Evolutionary conservation across 2,329 filamentous ascomycete genomes (phyloP).

Genomic region (Colletotrichum navitas): DNA sequence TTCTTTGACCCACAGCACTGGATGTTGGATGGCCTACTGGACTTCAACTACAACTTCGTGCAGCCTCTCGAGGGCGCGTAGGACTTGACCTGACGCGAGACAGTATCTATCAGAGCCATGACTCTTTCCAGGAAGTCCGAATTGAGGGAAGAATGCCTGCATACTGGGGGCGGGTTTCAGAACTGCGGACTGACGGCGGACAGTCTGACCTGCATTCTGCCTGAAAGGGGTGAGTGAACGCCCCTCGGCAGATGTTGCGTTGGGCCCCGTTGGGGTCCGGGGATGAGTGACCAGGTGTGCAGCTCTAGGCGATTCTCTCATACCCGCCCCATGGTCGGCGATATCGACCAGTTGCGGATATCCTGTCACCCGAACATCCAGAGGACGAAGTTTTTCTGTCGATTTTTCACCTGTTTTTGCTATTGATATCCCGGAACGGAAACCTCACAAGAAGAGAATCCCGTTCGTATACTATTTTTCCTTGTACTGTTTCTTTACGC

Average conservation of each 20-base stretch:
- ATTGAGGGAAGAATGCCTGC: slow-evolving; percentile 1
- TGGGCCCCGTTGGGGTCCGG: slow-evolving; percentile 33
- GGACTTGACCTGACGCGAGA: slow-evolving; percentile 3
- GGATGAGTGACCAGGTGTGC: slow-evolving; percentile 38
- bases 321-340: slow-evolving; percentile 29
- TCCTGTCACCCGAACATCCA: slow-evolving; percentile 14
- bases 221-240: slow-evolving; percentile 38
- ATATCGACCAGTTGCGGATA: slow-evolving; percentile 13
- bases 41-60: slow-evolving; percentile 79
- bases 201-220: slow-evolving; percentile 19
- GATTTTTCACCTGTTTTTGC: slow-evolving; percentile 23
- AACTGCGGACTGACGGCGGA: slow-evolving; percentile 9
- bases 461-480: slow-evolving; percentile 14
- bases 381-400: slow-evolving; percentile 11
- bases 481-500: neutral
- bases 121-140: neutral
- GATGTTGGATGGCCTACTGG: slow-evolving; percentile 89
- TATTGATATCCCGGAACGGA: slow-evolving; percentile 26
- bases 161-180: slow-evolving; percentile 31
- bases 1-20: slow-evolving; percentile 94
- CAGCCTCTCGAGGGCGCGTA: slow-evolving; percentile 67
- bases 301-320: slow-evolving; percentile 35
- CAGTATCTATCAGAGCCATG: neutral
- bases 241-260: slow-evolving; percentile 36
- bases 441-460: slow-evolving; percentile 2